Conservation (phyloP, 2,329 filamentous ascomycete genomes). For the Talaromyces marneffei region DNA sequence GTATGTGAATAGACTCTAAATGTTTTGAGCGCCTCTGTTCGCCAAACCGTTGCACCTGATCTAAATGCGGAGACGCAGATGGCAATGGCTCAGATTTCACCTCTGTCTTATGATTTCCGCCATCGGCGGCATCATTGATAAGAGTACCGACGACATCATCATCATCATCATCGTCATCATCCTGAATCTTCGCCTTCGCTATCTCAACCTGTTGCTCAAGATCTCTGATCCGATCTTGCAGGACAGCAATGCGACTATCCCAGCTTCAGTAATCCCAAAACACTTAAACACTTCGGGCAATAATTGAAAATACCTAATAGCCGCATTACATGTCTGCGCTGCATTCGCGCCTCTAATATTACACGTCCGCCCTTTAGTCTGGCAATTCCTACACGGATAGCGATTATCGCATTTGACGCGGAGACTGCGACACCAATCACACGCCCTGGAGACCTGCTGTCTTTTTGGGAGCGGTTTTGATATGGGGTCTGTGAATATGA, state of each 20-base stretch:
- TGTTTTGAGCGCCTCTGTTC: not conserved
- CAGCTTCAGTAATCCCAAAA: not conserved
- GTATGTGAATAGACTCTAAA: slow-evolving; percentile 7
- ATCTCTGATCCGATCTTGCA: slow-evolving; percentile 8
- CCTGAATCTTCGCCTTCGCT: not conserved
- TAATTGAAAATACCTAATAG: not conserved
- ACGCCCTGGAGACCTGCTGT: slow-evolving; percentile 8
- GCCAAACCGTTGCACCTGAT: not conserved
- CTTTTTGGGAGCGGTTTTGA: slow-evolving; percentile 7
- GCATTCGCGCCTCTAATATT: slow-evolving; percentile 1
- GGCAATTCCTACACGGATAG: slow-evolving; percentile 12
- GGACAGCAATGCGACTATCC: slow-evolving; percentile 4
- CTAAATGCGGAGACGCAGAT: not conserved
- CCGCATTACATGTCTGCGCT: slow-evolving; percentile 2
- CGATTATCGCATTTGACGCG: slow-evolving; percentile 13
- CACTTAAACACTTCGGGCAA: not conserved
- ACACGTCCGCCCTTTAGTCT: slow-evolving; percentile 3
- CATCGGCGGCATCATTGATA: not conserved
- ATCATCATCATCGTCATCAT: not conserved
- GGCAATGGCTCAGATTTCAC: not conserved
- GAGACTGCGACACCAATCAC: slow-evolving; percentile 10
- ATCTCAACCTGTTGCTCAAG: slow-evolving; percentile 5
- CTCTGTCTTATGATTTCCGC: not conserved
- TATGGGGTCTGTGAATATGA: slow-evolving; percentile 5
- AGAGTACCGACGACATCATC: too few relatives aligned